phyloP scores from a whole-genome alignment of 345 rosid genomes.

The Psidium guajava region DNA sequence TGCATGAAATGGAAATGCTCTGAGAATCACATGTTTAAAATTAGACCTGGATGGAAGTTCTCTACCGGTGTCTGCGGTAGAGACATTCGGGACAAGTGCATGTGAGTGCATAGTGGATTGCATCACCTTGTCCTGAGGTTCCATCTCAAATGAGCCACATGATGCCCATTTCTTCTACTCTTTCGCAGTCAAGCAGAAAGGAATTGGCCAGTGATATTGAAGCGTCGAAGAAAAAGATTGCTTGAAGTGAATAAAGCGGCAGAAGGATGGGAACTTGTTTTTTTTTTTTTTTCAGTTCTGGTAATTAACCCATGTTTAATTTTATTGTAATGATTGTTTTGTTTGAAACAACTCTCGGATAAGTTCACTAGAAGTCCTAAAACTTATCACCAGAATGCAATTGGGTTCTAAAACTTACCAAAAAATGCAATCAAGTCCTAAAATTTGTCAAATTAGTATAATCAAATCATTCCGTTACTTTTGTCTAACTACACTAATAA shows the following conservation, averaged over 20 bases:
- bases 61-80: background rate
- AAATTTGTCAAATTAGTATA: no score
- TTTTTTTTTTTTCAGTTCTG: background rate
- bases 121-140: background rate
- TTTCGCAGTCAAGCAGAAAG: slow-evolving; percentile 80
- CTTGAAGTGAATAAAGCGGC: slow-evolving; percentile 49
- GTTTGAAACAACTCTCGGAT: background rate
- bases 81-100: background rate
- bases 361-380: no score
- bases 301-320: background rate
- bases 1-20: background rate
- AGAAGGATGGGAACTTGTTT: background rate
- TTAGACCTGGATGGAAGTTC: background rate
- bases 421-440: no score
- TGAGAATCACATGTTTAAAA: background rate
- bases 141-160: background rate
- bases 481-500: no score
- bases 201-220: slow-evolving; percentile 83
- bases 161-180: background rate
- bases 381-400: no score
- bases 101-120: background rate
- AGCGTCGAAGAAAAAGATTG: slow-evolving; percentile 76
- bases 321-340: background rate
- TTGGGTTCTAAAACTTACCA: no score
- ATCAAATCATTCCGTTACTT: no score